Evolutionary conservation across 2,329 filamentous ascomycete genomes (phyloP).

Genomic region (Claviceps pazoutovae): DNA sequence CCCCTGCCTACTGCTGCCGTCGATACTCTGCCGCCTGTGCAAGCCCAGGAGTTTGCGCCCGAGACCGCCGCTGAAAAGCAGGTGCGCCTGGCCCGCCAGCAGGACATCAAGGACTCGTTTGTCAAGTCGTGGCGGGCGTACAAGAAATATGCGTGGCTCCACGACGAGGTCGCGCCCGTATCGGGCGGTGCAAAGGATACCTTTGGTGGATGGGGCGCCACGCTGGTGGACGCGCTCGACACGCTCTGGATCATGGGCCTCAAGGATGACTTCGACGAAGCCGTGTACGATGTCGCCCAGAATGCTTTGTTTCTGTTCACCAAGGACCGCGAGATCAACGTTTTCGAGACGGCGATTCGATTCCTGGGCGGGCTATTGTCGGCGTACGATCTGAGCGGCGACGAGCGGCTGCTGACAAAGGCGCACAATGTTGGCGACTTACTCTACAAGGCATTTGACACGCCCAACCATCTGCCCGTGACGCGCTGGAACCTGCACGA

Average conservation of each 20-base stretch:
- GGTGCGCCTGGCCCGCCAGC: constrained; percentile 21
- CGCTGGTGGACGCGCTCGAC: constrained; percentile 45
- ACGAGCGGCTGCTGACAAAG: constrained; percentile 29
- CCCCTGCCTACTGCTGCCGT: constrained; percentile 5
- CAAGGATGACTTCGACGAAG: constrained; percentile 39
- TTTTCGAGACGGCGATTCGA: constrained; percentile 42
- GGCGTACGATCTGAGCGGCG: constrained; percentile 34
- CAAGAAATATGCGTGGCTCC: constrained; percentile 35
- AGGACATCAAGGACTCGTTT: constrained; percentile 29
- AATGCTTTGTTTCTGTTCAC: constrained; percentile 38
- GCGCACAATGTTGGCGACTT: constrained; percentile 37
- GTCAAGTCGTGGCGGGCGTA: constrained; percentile 35
- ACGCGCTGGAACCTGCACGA: constrained; percentile 15
- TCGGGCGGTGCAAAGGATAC: constrained; percentile 30
- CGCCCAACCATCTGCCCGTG: constrained; percentile 34
- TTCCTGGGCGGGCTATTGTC: constrained; percentile 38
- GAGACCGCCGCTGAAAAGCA: constrained; percentile 9
- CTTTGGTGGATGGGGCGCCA: constrained; percentile 43
- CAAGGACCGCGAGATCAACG: constrained; percentile 25
- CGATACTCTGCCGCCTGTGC: constrained; percentile 4
- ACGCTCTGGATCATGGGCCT: constrained; percentile 50
- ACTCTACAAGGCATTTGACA: constrained; percentile 38
- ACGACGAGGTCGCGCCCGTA: constrained; percentile 37
- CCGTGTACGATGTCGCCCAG: constrained; percentile 31
- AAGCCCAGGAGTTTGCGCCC: constrained; percentile 5